Percentiles rank a stretch among this genome's conserved stretches.
Conservation (phyloP, 2,329 filamentous ascomycete genomes). For the Hirsutella rhossiliensis region DNA sequence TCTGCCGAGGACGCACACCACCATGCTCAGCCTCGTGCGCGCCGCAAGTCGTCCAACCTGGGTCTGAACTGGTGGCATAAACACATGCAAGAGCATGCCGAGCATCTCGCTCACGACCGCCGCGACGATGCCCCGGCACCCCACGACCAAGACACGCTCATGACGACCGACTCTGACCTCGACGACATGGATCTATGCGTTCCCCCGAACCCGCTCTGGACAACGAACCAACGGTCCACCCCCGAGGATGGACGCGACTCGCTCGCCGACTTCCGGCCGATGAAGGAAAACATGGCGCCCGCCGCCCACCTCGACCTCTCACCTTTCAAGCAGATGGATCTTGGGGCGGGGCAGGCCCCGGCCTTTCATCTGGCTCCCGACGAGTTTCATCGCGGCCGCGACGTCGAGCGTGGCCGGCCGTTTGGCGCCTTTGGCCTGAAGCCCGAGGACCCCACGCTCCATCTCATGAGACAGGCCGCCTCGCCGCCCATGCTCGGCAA, state of each 20-base stretch:
- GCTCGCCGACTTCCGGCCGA: constrained; percentile 9
- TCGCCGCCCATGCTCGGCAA: constrained; percentile 81
- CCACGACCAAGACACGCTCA: constrained; percentile 11
- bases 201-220: constrained; percentile 30
- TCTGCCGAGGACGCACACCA: constrained; percentile 25
- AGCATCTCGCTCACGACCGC: constrained; percentile 43
- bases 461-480: constrained; percentile 37
- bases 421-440: constrained; percentile 27
- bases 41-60: constrained; percentile 50
- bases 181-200: constrained; percentile 28
- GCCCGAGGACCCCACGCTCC: constrained; percentile 26
- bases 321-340: too few species aligned
- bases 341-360: too few species aligned
- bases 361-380: neutral
- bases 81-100: constrained; percentile 69
- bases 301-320: constrained; percentile 9
- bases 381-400: neutral
- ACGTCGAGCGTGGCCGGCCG: constrained; percentile 25
- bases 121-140: constrained; percentile 16
- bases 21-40: constrained; percentile 18
- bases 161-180: constrained; percentile 27
- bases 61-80: constrained; percentile 63
- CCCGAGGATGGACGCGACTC: constrained; percentile 15
- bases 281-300: constrained; percentile 12
- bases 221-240: constrained; percentile 20